These are phyloP conservation scores for Termitomyces bulborhizus DNA, from an alignment of 768 basidiomycete genomes.

Conservation along the genomic window DNA sequence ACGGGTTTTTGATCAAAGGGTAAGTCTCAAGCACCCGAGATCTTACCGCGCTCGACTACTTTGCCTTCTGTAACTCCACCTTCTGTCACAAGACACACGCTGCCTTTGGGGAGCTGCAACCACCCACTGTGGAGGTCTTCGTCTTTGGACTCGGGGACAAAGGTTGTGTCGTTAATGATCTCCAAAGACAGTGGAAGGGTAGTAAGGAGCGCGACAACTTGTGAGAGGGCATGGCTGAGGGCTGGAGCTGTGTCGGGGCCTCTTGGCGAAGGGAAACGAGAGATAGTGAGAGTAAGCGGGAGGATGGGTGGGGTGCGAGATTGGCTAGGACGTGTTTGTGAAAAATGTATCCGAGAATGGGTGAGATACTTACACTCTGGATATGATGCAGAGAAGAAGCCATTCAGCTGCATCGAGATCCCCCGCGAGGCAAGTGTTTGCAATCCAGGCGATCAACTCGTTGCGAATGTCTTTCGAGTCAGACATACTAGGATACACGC, in stretches of 20 bases:
- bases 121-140: conserved; percentile 69
- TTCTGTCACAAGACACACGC: conserved; percentile 59
- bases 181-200: conserved; percentile 58
- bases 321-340: conserved; percentile 37
- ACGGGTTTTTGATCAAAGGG: not conserved
- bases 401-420: conserved; percentile 70
- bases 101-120: conserved; percentile 64
- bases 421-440: conserved; percentile 59
- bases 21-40: not conserved
- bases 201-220: conserved; percentile 51
- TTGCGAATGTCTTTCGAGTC: conserved; percentile 28
- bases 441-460: conserved; percentile 69
- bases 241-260: conserved; percentile 30
- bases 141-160: conserved; percentile 63
- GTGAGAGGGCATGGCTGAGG: conserved; percentile 47
- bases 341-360: not conserved
- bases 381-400: conserved; percentile 55
- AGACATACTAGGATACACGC: conserved; percentile 26
- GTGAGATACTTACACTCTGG: conserved; percentile 50
- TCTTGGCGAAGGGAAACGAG: conserved; percentile 45
- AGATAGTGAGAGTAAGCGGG: conserved; percentile 59
- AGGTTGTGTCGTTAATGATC: conserved; percentile 49
- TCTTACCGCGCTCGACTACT: conserved; percentile 48
- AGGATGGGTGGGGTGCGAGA: conserved; percentile 61
- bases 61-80: conserved; percentile 62